Conservation (phyloP, 495 filamentous ascomycete species). For the Neurospora sp. region DNA sequence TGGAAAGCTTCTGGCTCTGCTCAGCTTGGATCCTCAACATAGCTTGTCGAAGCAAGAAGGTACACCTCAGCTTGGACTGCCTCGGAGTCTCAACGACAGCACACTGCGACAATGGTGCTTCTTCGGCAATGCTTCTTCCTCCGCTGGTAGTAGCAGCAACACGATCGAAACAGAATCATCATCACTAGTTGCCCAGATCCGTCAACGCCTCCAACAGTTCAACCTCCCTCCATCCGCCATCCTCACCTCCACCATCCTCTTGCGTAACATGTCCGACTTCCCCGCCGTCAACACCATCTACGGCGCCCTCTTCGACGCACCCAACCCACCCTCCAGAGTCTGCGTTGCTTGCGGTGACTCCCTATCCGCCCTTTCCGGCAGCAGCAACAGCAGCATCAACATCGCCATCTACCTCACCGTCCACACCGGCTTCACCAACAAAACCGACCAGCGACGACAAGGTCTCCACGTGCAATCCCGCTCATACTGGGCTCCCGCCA, state of each 20-base stretch:
- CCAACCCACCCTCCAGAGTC: slow-evolving; percentile 77
- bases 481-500: slow-evolving; percentile 96
- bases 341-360: slow-evolving; percentile 66
- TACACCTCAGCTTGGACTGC: background rate
- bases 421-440: slow-evolving; percentile 6
- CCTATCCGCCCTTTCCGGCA: slow-evolving; percentile 27
- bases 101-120: slow-evolving; percentile 17
- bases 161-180: slow-evolving; percentile 27
- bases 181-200: slow-evolving; percentile 25
- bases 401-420: slow-evolving; percentile 43
- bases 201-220: slow-evolving; percentile 14
- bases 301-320: slow-evolving; percentile 52
- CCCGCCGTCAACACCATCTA: slow-evolving; percentile 63
- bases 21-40: background rate
- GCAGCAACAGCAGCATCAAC: slow-evolving; percentile 26
- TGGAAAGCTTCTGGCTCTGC: background rate
- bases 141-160: background rate
- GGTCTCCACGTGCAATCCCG: slow-evolving; percentile 85
- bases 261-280: slow-evolving; percentile 75
- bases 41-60: background rate
- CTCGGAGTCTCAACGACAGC: background rate
- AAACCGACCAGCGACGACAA: slow-evolving; percentile 23
- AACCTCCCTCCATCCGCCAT: slow-evolving; percentile 44
- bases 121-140: background rate
- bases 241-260: slow-evolving; percentile 61